These are phyloP conservation scores for Thymus quinquecostatus DNA, from an alignment of 257 asterid species.

Conservation along the genomic window DNA sequence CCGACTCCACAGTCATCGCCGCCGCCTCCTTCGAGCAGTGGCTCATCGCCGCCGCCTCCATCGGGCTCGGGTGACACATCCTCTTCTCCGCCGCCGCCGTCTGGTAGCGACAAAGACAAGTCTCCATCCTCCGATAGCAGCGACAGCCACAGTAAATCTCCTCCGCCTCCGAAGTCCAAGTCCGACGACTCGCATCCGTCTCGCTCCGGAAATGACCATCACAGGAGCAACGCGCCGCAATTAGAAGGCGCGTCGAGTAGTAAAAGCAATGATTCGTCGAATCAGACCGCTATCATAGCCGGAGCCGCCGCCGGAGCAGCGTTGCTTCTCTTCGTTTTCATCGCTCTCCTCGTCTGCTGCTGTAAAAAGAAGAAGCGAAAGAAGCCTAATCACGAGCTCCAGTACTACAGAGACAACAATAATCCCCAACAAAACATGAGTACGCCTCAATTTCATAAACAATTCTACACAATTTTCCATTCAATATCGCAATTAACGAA, in stretches of 20 bases:
- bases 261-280: constrained; percentile 24
- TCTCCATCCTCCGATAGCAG: constrained; percentile 28
- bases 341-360: constrained; percentile 45
- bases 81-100: constrained; percentile 35
- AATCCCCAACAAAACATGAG: constrained; percentile 49
- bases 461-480: neutral
- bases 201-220: constrained; percentile 19
- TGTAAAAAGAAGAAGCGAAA: constrained; percentile 54
- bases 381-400: constrained; percentile 49
- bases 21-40: constrained; percentile 40
- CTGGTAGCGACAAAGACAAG: neutral
- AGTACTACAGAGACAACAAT: constrained; percentile 51
- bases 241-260: constrained; percentile 22
- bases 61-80: constrained; percentile 29
- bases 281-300: constrained; percentile 41
- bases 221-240: constrained; percentile 14
- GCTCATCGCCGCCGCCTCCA: no score
- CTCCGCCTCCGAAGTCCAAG: constrained; percentile 33
- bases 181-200: constrained; percentile 29
- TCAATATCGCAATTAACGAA: no score
- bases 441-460: constrained; percentile 5
- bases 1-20: constrained; percentile 4
- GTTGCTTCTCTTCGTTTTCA: constrained; percentile 49
- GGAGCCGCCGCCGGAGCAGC: constrained; percentile 71
- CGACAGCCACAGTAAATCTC: constrained; percentile 18